These are phyloP conservation scores for Daldinia sp. DNA, from an alignment of 2,329 filamentous ascomycete genomes.

Conservation along the genomic window DNA sequence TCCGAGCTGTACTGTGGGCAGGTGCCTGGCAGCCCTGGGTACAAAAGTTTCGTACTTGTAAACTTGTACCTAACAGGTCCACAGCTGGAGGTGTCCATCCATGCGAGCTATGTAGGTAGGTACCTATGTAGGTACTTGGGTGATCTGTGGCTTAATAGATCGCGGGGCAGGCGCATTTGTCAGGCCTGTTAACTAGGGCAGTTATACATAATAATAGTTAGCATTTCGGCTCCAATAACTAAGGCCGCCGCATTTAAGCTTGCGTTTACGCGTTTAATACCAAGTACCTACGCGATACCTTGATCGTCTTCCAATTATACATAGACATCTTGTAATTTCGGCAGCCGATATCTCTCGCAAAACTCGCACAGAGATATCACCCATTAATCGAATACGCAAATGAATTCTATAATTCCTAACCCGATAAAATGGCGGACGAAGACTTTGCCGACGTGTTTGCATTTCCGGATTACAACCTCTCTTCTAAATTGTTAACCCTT, in stretches of 20 bases:
- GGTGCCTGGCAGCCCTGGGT: no score
- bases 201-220: neutral
- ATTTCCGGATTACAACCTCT: slow-evolving; percentile 67
- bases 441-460: slow-evolving; percentile 66
- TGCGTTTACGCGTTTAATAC: slow-evolving; percentile 11
- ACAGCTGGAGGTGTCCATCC: no score
- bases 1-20: neutral
- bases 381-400: slow-evolving; percentile 20
- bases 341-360: neutral
- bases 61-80: no score
- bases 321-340: neutral
- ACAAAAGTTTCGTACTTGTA: no score
- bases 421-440: slow-evolving; percentile 50
- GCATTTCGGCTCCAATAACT: neutral
- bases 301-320: neutral
- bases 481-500: slow-evolving; percentile 59
- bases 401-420: slow-evolving; percentile 18
- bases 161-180: slow-evolving; percentile 34
- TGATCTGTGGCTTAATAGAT: slow-evolving; percentile 34
- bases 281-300: neutral
- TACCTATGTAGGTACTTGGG: neutral
- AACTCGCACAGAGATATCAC: neutral
- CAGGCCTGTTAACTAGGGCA: slow-evolving; percentile 3
- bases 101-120: no score
- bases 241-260: neutral